Evolutionary conservation across 2,329 filamentous ascomycete genomes (phyloP).

Genomic region (Scedosporium apiospermum): DNA sequence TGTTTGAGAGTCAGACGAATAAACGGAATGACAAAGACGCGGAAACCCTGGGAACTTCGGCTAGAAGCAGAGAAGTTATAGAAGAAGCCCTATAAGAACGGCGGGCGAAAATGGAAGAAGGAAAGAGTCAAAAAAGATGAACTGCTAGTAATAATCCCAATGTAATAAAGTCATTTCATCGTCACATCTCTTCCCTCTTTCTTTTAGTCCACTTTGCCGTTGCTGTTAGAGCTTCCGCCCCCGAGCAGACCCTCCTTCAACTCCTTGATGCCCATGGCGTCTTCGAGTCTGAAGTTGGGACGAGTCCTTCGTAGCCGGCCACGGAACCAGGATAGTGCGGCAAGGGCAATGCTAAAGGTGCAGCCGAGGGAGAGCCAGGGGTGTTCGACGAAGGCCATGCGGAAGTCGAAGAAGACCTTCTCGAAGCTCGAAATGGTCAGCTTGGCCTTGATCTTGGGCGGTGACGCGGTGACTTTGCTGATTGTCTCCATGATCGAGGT

Average conservation of each 20-base stretch:
- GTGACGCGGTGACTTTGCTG: conserved; percentile 57
- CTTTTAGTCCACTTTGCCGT: conserved; percentile 41
- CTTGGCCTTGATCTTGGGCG: conserved; percentile 65
- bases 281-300: conserved; percentile 54
- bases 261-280: conserved; percentile 38
- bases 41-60: background rate
- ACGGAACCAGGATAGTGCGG: conserved; percentile 42
- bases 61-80: background rate
- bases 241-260: conserved; percentile 59
- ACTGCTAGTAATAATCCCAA: background rate
- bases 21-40: background rate
- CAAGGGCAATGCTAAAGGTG: conserved; percentile 46
- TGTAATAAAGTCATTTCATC: conserved; percentile 5
- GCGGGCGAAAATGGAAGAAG: background rate
- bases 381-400: conserved; percentile 48
- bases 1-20: conserved; percentile 1
- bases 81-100: background rate
- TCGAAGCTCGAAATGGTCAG: conserved; percentile 64
- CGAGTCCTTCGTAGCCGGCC: conserved; percentile 43
- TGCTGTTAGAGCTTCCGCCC: conserved; percentile 32
- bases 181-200: background rate
- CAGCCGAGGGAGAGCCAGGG: conserved; percentile 49
- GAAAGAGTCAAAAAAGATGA: background rate
- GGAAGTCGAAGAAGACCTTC: conserved; percentile 61
- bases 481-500: conserved; percentile 86